These are phyloP conservation scores for Jaenimonas drosophilae DNA, from an alignment of 208 protist species.

Conservation along the genomic window DNA sequence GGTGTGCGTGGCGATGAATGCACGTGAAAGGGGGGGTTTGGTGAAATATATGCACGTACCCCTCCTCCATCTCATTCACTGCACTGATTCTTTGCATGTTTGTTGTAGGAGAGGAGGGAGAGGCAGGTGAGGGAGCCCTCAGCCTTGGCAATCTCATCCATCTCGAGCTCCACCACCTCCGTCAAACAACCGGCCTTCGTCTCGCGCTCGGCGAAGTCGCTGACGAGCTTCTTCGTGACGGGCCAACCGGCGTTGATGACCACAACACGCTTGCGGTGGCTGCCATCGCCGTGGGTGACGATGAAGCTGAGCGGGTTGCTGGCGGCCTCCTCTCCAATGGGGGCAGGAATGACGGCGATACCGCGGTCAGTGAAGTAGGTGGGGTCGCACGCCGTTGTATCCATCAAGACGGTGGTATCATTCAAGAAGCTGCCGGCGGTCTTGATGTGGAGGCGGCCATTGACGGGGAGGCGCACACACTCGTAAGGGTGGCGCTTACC, in stretches of 20 bases:
- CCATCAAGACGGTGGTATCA: constrained; percentile 4
- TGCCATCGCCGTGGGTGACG: constrained; percentile 1
- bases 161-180: constrained; percentile 2
- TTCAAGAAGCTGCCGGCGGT: constrained; percentile 1
- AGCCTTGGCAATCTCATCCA: constrained; percentile 10
- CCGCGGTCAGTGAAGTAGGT: constrained; percentile 3
- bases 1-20: no score
- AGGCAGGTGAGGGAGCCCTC: constrained; percentile 11
- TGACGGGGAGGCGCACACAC: constrained; percentile 5
- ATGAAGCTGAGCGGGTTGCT: constrained; percentile 7
- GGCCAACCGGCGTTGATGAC: constrained; percentile 3
- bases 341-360: constrained; percentile 4
- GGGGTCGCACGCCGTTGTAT: constrained; percentile 1
- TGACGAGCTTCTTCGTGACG: background rate
- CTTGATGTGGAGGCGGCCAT: constrained; percentile 9
- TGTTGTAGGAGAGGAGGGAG: constrained; percentile 7
- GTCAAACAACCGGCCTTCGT: background rate
- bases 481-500: constrained; percentile 5
- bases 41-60: no score
- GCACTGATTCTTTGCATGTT: constrained; percentile 1
- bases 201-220: background rate
- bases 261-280: constrained; percentile 2
- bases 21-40: no score
- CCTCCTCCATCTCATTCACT: background rate
- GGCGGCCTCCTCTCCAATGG: constrained; percentile 4